phyloP scores from a whole-genome alignment of 805 yeast genomes.

The Metschnikowia henanensis region DNA sequence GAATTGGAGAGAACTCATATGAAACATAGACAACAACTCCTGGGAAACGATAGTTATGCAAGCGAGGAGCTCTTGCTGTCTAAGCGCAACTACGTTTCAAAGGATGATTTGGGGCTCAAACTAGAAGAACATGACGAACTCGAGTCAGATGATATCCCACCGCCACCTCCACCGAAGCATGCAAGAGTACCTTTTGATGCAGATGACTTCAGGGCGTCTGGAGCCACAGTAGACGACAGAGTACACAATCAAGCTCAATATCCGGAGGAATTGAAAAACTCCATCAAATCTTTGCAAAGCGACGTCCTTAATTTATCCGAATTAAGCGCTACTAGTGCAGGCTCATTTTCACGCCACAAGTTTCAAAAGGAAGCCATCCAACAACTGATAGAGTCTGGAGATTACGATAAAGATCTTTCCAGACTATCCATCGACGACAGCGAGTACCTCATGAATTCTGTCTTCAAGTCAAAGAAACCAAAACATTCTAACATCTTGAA shows the following conservation, averaged over 20 bases:
- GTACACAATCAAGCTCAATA: conserved; percentile 29
- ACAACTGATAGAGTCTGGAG: conserved; percentile 17
- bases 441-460: conserved; percentile 35
- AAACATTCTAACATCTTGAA: conserved; percentile 47
- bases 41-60: conserved; percentile 28
- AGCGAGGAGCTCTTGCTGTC: conserved; percentile 39
- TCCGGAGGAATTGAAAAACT: conserved; percentile 39
- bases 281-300: conserved; percentile 44
- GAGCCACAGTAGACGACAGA: conserved; percentile 28
- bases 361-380: conserved; percentile 38
- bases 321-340: conserved; percentile 88
- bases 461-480: conserved; percentile 43
- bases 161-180: conserved; percentile 40
- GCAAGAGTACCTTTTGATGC: conserved; percentile 34
- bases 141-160: conserved; percentile 22
- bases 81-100: conserved; percentile 30
- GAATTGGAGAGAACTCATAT: conserved; percentile 26
- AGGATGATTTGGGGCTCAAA: conserved; percentile 37
- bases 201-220: conserved; percentile 36
- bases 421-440: conserved; percentile 25
- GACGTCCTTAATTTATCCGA: conserved; percentile 57
- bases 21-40: conserved; percentile 7
- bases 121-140: conserved; percentile 22
- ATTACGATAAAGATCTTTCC: conserved; percentile 17
- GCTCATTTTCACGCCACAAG: conserved; percentile 76